Conservation (phyloP, 768 basidiomycete species). For the Pholiota molesta region DNA sequence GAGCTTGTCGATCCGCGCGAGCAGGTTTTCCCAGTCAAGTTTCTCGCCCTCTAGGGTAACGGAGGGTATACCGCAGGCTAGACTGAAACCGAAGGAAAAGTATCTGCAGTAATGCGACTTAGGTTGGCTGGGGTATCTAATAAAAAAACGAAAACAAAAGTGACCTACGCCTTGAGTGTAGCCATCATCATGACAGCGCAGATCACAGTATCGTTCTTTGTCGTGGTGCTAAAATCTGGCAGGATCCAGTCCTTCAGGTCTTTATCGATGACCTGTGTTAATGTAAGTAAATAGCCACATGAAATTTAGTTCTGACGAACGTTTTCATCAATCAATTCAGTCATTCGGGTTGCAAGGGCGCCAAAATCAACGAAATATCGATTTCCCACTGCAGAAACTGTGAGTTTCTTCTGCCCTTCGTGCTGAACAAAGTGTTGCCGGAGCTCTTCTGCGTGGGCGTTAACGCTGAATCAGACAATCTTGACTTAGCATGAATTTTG, state of each 20-base stretch:
- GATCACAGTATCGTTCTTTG: constrained; percentile 19
- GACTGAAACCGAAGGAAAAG: constrained; percentile 18
- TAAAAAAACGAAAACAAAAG: background rate
- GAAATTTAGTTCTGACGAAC: background rate
- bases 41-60: constrained; percentile 27
- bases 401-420: constrained; percentile 15
- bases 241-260: constrained; percentile 23
- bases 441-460: constrained; percentile 5
- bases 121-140: background rate
- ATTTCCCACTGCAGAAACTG: background rate
- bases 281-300: background rate
- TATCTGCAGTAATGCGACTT: constrained; percentile 12
- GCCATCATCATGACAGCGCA: constrained; percentile 24
- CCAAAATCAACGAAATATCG: constrained; percentile 15
- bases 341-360: constrained; percentile 11
- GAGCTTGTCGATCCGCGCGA: constrained; percentile 23
- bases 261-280: constrained; percentile 19
- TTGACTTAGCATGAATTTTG: background rate
- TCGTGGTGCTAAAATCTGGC: constrained; percentile 17
- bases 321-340: constrained; percentile 1
- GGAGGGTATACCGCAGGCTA: constrained; percentile 27
- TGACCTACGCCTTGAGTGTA: constrained; percentile 18
- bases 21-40: constrained; percentile 25
- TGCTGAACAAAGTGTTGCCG: constrained; percentile 9
- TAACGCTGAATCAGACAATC: background rate